phyloP scores from a whole-genome alignment of 352 stramenopile genomes.

The Globisporangium canariense region DNA sequence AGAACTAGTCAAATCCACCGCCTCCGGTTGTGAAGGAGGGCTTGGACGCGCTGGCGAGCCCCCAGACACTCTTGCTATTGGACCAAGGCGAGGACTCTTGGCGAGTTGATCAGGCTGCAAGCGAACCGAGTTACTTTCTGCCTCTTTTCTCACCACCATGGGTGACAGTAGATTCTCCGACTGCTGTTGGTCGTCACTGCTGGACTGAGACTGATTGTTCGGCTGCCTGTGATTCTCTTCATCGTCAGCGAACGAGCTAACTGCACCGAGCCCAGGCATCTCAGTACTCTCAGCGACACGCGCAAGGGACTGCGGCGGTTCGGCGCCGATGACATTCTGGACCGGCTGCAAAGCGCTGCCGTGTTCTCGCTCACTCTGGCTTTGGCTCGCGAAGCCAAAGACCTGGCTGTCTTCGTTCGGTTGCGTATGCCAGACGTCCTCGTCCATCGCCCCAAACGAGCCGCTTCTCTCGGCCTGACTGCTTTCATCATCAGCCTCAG shows the following conservation, averaged over 20 bases:
- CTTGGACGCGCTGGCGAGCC: background rate
- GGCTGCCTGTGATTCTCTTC: background rate
- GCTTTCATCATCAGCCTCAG: background rate
- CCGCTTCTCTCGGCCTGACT: background rate
- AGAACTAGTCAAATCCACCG: background rate
- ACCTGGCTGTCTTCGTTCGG: slow-evolving; percentile 10
- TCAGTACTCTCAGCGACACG: background rate
- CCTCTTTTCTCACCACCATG: background rate
- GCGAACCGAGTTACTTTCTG: background rate
- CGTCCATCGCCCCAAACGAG: slow-evolving; percentile 4
- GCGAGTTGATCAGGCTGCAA: background rate
- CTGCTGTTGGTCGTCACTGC: background rate
- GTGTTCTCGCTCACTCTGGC: background rate
- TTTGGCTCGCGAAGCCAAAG: slow-evolving; percentile 7
- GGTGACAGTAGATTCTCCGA: slow-evolving; percentile 8
- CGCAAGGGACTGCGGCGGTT: background rate
- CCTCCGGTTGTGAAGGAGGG: background rate
- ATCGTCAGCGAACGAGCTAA: background rate
- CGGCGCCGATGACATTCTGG: background rate
- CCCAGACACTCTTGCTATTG: background rate
- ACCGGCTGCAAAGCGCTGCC: background rate
- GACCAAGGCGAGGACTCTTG: background rate
- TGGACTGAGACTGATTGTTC: background rate
- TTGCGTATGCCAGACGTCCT: slow-evolving; percentile 14
- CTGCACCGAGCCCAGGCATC: background rate